phyloP scores from a whole-genome alignment of 2,329 filamentous ascomycete species.

The Chlorencoelia australis region DNA sequence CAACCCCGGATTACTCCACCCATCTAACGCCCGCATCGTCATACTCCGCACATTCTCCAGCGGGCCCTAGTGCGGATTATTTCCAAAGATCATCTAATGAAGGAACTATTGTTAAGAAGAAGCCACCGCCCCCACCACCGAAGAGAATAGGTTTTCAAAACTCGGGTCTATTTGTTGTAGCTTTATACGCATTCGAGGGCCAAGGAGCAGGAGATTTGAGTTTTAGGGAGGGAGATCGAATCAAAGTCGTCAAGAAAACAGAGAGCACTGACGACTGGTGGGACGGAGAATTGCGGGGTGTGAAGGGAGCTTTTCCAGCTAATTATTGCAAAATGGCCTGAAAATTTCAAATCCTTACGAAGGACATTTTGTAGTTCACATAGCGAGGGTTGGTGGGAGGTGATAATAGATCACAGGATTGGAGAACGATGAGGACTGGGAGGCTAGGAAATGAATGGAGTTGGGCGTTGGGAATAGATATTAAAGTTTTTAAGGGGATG shows the following conservation, averaged over 20 bases:
- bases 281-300: conserved; percentile 65
- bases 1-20: conserved; percentile 18
- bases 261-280: conserved; percentile 79
- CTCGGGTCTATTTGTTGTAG: conserved; percentile 43
- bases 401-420: too few relatives aligned
- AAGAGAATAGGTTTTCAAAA: conserved; percentile 42
- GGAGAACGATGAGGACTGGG: too few relatives aligned
- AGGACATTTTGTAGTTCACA: too few relatives aligned
- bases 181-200: conserved; percentile 65
- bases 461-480: too few relatives aligned
- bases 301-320: conserved; percentile 66
- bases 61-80: conserved; percentile 22
- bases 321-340: conserved; percentile 57
- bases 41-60: conserved; percentile 20
- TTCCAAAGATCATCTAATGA: conserved; percentile 23
- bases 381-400: too few relatives aligned
- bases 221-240: conserved; percentile 69
- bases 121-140: conserved; percentile 59
- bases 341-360: too few relatives aligned
- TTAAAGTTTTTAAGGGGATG: too few relatives aligned
- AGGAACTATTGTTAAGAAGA: conserved; percentile 54
- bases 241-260: conserved; percentile 69
- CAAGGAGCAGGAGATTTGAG: conserved; percentile 60
- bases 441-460: too few relatives aligned
- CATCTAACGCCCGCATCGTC: conserved; percentile 21